Base-by-base conservation (phyloP, 768 basidiomycete species). In the Leccinum disarticulatum region DNA sequence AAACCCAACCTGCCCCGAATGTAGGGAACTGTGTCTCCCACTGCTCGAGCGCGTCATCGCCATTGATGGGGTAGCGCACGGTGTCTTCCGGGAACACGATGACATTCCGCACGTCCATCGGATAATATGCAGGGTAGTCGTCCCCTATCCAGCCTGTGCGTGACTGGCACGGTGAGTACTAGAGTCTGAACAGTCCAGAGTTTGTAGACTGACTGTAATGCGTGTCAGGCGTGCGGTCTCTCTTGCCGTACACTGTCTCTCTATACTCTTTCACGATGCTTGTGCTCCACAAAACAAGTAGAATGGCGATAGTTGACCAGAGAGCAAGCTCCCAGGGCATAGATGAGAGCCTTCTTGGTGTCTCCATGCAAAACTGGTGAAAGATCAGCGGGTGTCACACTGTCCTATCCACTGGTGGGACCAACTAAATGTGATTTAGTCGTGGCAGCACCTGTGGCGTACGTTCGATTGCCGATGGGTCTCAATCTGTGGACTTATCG, bases 1-100 rank as follows among this genome's bases (percentile, higher is more conserved):
- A 71, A 14, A 69, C 70, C 67, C 67, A 69, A 1, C 69, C 69
- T 50, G 55, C 19, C 1, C 69, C 63, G 15, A 38, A 7, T 0
- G 53, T 64, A 13, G 69, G 69, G n/a, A 69, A 58, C 31, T 71
- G 69, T 31, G 69, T 60, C 22, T 62, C 41, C 69, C 69, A 70
- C 27, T 70, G 62, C 22, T 55, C 46, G 25, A 48, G 5, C 43
- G 62, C 67, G 46, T 70, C 70, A 6, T 62, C 59, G 7, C 68
- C 68, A 25, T 64, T 56, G 58, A 70, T 69, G 22, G 64, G 62
- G 54, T 71, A 70, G 58, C 64, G 69, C 36, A 62, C 46, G 15
- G 69, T 70, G 19, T 70, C 67, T 51, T 71, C 69, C 54, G 69
- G 69, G 38, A 71, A 59, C 64, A 70, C 64, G 51, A 68, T 57